These are phyloP conservation scores for Mollisia scopiformis DNA, from an alignment of 2,329 filamentous ascomycete genomes.

Conservation along the genomic window DNA sequence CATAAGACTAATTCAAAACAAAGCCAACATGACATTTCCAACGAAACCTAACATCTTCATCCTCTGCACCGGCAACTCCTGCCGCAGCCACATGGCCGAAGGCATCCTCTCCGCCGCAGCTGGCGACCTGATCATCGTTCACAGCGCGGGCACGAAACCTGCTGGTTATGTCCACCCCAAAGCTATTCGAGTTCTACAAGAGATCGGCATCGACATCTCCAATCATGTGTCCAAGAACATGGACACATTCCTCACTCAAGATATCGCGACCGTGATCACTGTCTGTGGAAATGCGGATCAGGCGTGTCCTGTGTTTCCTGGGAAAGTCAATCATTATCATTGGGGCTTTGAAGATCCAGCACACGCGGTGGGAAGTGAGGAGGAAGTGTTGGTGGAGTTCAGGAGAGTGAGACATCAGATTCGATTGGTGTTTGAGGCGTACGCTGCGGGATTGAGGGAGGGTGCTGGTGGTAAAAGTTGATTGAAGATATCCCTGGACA, in stretches of 20 bases:
- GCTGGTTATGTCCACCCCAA: conserved; percentile 10
- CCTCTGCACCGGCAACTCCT: conserved; percentile 17
- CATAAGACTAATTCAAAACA: neutral
- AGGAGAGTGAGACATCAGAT: conserved; percentile 12
- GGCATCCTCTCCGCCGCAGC: conserved; percentile 8
- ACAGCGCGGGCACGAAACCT: conserved; percentile 14
- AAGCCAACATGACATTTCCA: neutral
- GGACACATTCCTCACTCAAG: conserved; percentile 7
- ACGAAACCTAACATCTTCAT: conserved; percentile 10
- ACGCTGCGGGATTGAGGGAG: conserved; percentile 9
- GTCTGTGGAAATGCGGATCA: conserved; percentile 15
- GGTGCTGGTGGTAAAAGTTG: neutral
- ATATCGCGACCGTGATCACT: conserved; percentile 11
- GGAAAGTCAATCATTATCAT: conserved; percentile 10
- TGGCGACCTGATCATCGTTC: conserved; percentile 11
- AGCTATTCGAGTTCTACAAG: conserved; percentile 9
- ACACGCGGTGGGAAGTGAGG: conserved; percentile 10
- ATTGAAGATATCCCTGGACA: neutral
- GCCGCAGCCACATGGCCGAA: conserved; percentile 16
- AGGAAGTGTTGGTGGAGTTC: conserved; percentile 15
- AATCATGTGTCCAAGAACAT: conserved; percentile 14
- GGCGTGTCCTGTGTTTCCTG: conserved; percentile 11
- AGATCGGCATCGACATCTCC: conserved; percentile 16
- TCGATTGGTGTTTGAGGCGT: conserved; percentile 12
- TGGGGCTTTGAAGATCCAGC: conserved; percentile 16